phyloP scores from a whole-genome alignment of 1,139 yeast species.

The Protomyces arabidopsidicola region DNA sequence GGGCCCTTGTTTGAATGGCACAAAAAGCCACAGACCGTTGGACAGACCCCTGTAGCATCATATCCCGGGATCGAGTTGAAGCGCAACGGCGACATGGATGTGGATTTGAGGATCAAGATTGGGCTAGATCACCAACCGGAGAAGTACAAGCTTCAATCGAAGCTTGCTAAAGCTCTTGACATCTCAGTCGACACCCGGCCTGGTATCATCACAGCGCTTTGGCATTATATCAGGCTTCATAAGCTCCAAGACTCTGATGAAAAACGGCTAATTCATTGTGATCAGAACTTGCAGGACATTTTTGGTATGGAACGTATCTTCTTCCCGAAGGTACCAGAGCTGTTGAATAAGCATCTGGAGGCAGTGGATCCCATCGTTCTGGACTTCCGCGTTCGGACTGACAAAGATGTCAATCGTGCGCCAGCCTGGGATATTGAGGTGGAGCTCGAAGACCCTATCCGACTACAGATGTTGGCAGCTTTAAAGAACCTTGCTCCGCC shows the following conservation, averaged over 20 bases:
- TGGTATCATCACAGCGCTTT: conserved; percentile 74
- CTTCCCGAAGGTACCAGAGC: conserved; percentile 70
- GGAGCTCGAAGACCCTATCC: conserved; percentile 54
- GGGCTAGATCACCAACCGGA: conserved; percentile 71
- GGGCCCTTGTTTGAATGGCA: conserved; percentile 60
- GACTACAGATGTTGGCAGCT: conserved; percentile 41
- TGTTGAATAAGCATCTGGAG: conserved; percentile 56
- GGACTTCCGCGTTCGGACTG: conserved; percentile 68
- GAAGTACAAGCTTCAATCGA: conserved; percentile 59
- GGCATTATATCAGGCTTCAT: conserved; percentile 82
- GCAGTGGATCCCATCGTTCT: conserved; percentile 77
- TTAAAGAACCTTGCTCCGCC: conserved; percentile 32
- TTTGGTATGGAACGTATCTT: conserved; percentile 50
- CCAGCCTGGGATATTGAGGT: conserved; percentile 58
- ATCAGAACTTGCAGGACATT: conserved; percentile 57
- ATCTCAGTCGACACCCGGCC: conserved; percentile 75
- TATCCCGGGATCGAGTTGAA: conserved; percentile 89
- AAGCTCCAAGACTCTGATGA: conserved; percentile 57
- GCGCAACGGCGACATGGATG: conserved; percentile 65
- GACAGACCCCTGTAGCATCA: conserved; percentile 43
- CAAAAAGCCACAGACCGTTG: conserved; percentile 46
- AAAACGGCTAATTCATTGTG: conserved; percentile 59
- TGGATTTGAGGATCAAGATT: conserved; percentile 66
- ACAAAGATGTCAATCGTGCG: conserved; percentile 40
- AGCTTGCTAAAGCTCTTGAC: conserved; percentile 57